Percentiles rank a stretch among this genome's conserved stretches.
phyloP scores from a whole-genome alignment of 768 basidiomycete species.

The Tricholoma terreum region DNA sequence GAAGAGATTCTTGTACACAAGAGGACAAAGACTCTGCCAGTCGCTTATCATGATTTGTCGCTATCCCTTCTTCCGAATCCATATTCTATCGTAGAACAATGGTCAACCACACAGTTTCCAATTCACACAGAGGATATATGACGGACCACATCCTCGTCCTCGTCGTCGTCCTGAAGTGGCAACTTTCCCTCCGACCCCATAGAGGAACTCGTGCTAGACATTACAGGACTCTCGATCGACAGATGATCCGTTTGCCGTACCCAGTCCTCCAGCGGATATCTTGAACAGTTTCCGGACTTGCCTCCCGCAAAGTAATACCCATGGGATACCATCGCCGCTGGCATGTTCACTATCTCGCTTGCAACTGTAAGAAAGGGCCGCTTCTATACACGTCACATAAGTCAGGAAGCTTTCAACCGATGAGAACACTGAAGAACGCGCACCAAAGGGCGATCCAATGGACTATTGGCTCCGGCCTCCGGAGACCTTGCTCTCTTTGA shows the following conservation, averaged over 20 bases:
- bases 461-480: constrained; percentile 33
- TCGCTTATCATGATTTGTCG: not conserved
- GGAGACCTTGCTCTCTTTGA: constrained; percentile 64
- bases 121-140: not conserved
- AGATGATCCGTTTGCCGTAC: constrained; percentile 66
- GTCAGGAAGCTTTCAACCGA: not conserved
- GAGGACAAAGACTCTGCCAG: constrained; percentile 7
- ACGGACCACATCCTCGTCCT: constrained; percentile 57
- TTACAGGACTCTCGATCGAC: constrained; percentile 55
- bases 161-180: constrained; percentile 35
- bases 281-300: constrained; percentile 33
- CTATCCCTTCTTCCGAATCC: constrained; percentile 20
- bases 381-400: constrained; percentile 45
- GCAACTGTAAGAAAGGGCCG: constrained; percentile 45
- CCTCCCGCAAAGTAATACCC: not conserved
- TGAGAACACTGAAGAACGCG: constrained; percentile 17
- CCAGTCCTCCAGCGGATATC: constrained; percentile 66
- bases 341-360: not conserved
- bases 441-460: constrained; percentile 56
- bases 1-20: constrained; percentile 2
- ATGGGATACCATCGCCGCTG: not conserved
- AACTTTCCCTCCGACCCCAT: not conserved
- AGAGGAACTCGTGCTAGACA: constrained; percentile 9
- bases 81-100: constrained; percentile 20
- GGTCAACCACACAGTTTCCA: not conserved